Conservation (phyloP, 192 early-diverging fungal genomes). For the Dimargaris xerosporica region DNA sequence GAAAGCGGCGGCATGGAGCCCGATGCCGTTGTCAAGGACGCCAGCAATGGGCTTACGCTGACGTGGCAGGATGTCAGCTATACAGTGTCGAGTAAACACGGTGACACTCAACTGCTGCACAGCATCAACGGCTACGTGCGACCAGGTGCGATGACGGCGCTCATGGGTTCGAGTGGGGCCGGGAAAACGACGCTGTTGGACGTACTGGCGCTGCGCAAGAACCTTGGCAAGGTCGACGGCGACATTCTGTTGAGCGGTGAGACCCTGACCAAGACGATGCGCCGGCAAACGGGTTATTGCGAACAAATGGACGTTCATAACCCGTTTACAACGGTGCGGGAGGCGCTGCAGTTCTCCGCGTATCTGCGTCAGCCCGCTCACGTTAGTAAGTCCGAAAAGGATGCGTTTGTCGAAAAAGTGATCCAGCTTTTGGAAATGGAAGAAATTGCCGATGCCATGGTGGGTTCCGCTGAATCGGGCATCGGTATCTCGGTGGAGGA, state of each 20-base stretch:
- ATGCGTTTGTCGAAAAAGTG: constrained; percentile 55
- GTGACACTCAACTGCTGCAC: constrained; percentile 47
- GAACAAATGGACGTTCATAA: constrained; percentile 59
- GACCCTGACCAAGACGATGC: constrained; percentile 21
- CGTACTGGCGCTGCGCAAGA: constrained; percentile 52
- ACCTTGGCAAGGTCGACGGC: constrained; percentile 32
- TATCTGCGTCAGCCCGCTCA: constrained; percentile 41
- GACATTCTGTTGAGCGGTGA: constrained; percentile 37
- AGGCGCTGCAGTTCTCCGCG: constrained; percentile 63
- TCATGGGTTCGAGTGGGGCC: constrained; percentile 46
- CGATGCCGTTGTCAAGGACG: neutral
- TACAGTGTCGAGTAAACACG: constrained; percentile 40
- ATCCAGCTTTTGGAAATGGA: constrained; percentile 55
- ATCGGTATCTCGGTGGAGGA: constrained; percentile 78
- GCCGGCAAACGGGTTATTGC: constrained; percentile 43
- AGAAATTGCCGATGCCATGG: constrained; percentile 44
- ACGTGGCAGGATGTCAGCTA: constrained; percentile 54
- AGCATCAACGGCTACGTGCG: constrained; percentile 47
- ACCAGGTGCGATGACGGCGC: constrained; percentile 57
- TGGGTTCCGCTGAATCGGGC: constrained; percentile 52
- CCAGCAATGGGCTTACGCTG: constrained; percentile 18
- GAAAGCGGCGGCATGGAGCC: neutral
- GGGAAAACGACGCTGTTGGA: constrained; percentile 65
- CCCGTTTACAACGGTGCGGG: constrained; percentile 48
- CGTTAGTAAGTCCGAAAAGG: constrained; percentile 39